Evolutionary conservation across 345 rosid genomes (phyloP), one percentile per base, ranked within the genome.

Genomic region (Populus alba): DNA sequence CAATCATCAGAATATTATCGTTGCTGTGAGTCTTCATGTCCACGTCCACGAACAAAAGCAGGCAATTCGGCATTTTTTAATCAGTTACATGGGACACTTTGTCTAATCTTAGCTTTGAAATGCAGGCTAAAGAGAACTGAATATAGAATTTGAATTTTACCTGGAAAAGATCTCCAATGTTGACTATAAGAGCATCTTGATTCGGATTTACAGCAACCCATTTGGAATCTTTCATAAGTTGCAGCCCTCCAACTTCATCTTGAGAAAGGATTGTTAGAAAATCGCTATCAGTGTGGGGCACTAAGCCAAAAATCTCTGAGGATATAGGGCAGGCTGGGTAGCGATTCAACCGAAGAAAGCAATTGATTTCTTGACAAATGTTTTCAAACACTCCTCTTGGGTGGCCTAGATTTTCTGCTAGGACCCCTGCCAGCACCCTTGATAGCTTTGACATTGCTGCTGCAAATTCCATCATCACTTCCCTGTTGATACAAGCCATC

Each of bases 131-230:
- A 3, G 27, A 59, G 13, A 23, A 59, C 16, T 59, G 71, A 51
- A 31, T 18, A 6, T 45, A 23, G 8, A 12, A 25, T 7, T 47
- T 8, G 7, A 12, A 47, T 49, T 29, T 71, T 82, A 91, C 94
- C 94, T 91, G 95, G 67, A 89, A 87, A 22, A 91, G 88, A 81
- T 91, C 95, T 20, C 95, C 95, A 27, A 91, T 88, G 84, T 91
- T 91, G 80, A 91, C 89, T 1, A 91, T 89, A 39, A 91, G 90
- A 35, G 95, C 90, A n/a, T 91, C 88, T 33, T 27, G 86, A 66
- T 88, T 91, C 70, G 95, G 95, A 78, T 85, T 85, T 1, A 91
- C 91, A 41, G 92, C 86, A 22, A 91, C 90, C 95, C 92, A 91
- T 39, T 84, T 84, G 72, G 88, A 85, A 75, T 91, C 91, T 77